Conservation (phyloP, 805 yeast species). For the Myxozyma mucilagina region DNA sequence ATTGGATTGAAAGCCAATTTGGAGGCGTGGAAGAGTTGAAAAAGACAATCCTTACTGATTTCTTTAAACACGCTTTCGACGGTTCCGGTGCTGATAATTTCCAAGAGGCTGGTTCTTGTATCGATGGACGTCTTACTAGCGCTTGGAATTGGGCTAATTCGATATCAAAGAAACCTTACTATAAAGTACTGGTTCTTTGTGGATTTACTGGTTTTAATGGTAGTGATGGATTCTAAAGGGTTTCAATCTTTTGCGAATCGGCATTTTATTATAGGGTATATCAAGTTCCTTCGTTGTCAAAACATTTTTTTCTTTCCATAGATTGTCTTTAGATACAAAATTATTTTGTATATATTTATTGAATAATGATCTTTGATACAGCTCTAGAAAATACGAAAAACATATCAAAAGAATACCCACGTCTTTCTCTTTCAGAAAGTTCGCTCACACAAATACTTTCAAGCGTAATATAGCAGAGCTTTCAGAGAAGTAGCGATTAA, state of each 20-base stretch:
- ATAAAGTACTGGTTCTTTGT: constrained; percentile 59
- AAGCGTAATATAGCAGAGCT: background rate
- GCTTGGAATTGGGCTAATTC: constrained; percentile 83
- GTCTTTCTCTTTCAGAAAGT: too few relatives aligned
- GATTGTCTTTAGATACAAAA: background rate
- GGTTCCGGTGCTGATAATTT: constrained; percentile 84
- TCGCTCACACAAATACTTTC: background rate
- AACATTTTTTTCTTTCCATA: background rate
- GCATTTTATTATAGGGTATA: too few relatives aligned
- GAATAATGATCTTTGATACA: background rate
- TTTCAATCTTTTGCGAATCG: background rate
- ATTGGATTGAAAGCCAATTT: constrained; percentile 60
- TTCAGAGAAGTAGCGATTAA: too few relatives aligned
- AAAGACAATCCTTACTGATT: constrained; percentile 46
- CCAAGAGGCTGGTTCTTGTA: constrained; percentile 81
- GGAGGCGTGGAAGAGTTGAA: constrained; percentile 57
- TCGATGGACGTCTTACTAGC: constrained; percentile 76
- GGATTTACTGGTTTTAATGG: constrained; percentile 81
- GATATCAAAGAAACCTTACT: constrained; percentile 65
- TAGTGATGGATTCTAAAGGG: constrained; percentile 53
- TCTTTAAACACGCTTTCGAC: constrained; percentile 57
- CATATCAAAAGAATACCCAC: background rate
- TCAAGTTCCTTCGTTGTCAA: too few relatives aligned
- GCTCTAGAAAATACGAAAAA: background rate
- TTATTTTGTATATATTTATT: background rate